phyloP scores from a whole-genome alignment of 805 yeast genomes.

The Isabelozyma rhagii region DNA sequence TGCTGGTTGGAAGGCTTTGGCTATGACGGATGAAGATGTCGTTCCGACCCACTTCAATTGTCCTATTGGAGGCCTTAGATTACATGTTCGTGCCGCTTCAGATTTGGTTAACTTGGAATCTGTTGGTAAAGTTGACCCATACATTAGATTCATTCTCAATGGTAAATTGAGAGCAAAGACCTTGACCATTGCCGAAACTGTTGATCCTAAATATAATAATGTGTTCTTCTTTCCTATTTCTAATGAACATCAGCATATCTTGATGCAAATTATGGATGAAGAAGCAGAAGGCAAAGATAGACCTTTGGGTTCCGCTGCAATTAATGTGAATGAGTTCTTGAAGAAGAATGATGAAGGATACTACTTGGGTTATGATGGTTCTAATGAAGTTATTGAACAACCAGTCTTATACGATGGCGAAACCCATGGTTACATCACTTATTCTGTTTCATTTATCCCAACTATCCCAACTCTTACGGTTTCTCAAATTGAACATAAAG shows the following conservation, averaged over 20 bases:
- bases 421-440: slow-evolving; percentile 46
- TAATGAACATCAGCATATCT: slow-evolving; percentile 57
- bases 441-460: slow-evolving; percentile 65
- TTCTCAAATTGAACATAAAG: slow-evolving; percentile 49
- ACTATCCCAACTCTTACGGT: slow-evolving; percentile 59
- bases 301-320: slow-evolving; percentile 54
- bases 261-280: slow-evolving; percentile 62
- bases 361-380: slow-evolving; percentile 50
- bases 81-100: slow-evolving; percentile 53
- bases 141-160: slow-evolving; percentile 55
- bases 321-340: slow-evolving; percentile 48
- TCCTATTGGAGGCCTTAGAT: slow-evolving; percentile 65
- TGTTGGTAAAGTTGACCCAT: slow-evolving; percentile 75
- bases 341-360: slow-evolving; percentile 46
- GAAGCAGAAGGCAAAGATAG: slow-evolving; percentile 65
- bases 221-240: slow-evolving; percentile 59
- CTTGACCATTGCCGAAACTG: slow-evolving; percentile 47
- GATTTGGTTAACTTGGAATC: slow-evolving; percentile 57
- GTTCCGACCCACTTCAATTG: slow-evolving; percentile 45
- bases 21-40: slow-evolving; percentile 47
- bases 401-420: slow-evolving; percentile 38
- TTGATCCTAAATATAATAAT: slow-evolving; percentile 58
- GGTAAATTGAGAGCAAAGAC: slow-evolving; percentile 59
- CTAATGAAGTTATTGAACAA: slow-evolving; percentile 42
- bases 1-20: slow-evolving; percentile 71